Percentiles rank a stretch among this genome's conserved stretches.
These are phyloP conservation scores for Filosporella fistucella DNA, from an alignment of 495 filamentous ascomycete genomes.

Conservation along the genomic window DNA sequence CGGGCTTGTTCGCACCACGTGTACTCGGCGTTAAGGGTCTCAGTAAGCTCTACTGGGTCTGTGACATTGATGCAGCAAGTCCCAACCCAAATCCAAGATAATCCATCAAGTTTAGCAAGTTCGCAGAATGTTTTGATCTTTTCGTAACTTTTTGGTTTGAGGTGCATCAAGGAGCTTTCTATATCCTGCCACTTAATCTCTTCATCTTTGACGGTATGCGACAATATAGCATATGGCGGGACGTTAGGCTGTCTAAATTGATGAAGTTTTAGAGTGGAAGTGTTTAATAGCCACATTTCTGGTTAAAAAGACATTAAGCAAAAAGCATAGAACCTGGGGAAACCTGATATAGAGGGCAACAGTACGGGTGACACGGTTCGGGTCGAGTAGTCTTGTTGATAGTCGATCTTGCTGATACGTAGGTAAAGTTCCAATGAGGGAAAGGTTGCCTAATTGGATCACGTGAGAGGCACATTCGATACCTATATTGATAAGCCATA, in stretches of 20 bases:
- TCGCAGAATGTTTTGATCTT: conserved; percentile 2
- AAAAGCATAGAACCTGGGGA: too few species aligned
- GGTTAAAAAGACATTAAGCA: too few species aligned
- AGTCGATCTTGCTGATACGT: too few species aligned
- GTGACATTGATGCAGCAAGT: conserved; percentile 27
- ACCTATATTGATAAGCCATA: too few species aligned
- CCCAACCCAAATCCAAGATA: conserved; percentile 23
- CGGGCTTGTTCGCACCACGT: conserved; percentile 27
- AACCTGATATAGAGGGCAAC: too few species aligned
- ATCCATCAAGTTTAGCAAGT: conserved; percentile 1
- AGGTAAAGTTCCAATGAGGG: too few species aligned
- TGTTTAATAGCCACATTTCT: not conserved
- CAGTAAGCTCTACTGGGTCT: conserved; percentile 19
- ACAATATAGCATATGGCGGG: conserved; percentile 31
- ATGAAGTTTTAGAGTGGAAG: not conserved
- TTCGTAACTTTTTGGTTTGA: not conserved
- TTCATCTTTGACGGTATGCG: conserved; percentile 27
- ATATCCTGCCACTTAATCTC: not conserved
- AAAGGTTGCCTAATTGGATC: too few species aligned
- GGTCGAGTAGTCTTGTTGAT: too few species aligned
- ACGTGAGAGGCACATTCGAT: too few species aligned
- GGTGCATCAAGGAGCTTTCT: not conserved
- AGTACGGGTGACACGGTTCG: too few species aligned
- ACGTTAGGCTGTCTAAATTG: conserved; percentile 1
- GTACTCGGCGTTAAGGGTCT: too few species aligned